These are phyloP conservation scores for Neohortaea acidophila DNA, from an alignment of 495 filamentous ascomycete genomes.

Conservation along the genomic window DNA sequence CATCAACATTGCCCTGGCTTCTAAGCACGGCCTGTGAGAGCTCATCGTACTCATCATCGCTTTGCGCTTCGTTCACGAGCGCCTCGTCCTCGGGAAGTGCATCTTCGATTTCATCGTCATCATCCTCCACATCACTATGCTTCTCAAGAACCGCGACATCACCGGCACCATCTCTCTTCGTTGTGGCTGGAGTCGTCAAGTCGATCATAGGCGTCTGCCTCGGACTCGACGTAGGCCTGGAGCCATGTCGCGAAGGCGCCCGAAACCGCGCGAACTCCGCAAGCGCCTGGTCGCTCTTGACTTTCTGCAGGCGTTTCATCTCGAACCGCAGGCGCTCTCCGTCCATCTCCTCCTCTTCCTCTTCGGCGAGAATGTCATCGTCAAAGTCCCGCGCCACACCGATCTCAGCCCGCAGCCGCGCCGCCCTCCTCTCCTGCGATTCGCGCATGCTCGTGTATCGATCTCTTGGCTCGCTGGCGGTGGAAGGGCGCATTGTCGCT, in stretches of 20 bases:
- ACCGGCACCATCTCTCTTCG: neutral
- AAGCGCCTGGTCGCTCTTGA: conserved; percentile 9
- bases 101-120: conserved; percentile 6
- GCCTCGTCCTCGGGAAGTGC: neutral
- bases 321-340: conserved; percentile 2
- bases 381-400: conserved; percentile 1
- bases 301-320: conserved; percentile 4
- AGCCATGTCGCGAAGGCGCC: conserved; percentile 5
- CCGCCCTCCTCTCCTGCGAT: conserved; percentile 22
- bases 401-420: conserved; percentile 3
- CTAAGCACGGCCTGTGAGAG: conserved; percentile 13
- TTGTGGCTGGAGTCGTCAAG: conserved; percentile 11
- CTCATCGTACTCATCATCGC: conserved; percentile 21
- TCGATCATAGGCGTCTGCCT: conserved; percentile 10
- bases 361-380: conserved; percentile 13
- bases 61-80: neutral
- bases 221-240: conserved; percentile 6
- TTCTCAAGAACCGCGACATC: conserved; percentile 1
- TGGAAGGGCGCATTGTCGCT: conserved; percentile 10
- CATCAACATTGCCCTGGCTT: conserved; percentile 11
- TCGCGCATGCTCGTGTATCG: conserved; percentile 27
- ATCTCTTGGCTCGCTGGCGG: conserved; percentile 23
- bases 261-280: conserved; percentile 2
- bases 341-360: conserved; percentile 6
- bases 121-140: neutral